Base-by-base conservation (phyloP, 345 rosid species). In the Punica granatum region DNA sequence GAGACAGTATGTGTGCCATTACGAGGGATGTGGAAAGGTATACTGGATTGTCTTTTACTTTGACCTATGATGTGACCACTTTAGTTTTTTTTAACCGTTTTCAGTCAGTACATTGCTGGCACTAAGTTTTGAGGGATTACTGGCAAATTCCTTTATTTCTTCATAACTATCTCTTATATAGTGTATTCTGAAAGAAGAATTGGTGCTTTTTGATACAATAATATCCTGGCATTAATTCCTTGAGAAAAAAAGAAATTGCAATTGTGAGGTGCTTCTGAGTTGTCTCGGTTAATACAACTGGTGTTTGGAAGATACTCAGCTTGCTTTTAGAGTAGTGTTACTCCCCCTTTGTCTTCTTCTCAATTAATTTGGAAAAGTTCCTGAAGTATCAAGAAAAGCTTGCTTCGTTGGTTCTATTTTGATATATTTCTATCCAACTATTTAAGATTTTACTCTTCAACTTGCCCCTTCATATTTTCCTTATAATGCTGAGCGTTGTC, bases 1-100 rank as follows among this genome's bases (percentile, higher is more conserved):
- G 76, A 85, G 92, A 60, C 98, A 94, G 67, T 89, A 85, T 78
- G 79, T 88, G 74, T 94, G 99, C 66, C 85, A 86, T 69, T 81
- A 79, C 53, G 83, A 78, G 41, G 92, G 92, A 32, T 91, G 98
- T 68, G 97, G 91, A 63, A 94, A 91, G 99, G 99, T 94, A 73
- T 33, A 2, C 2, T 64, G 16, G n/a, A 19, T 36, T 39, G 19
- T 39, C 3, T 23, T 64, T 10, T 30, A 3, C 43, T 56, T 26
- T 30, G 1, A 30, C 13, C 9, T 56, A 1, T 30, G 32, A 11
- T 28, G 7, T 56, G 26, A 28, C 14, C 19, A 5, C 2, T 54
- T 53, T 30, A 30, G 33, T 11, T 56, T 26, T n/a, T 33, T 56
- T 26, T 1, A 56, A 33, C 34, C 10, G 26, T 30, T 30, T 26